Evolutionary conservation across 257 asterid species (phyloP), one percentile per base, ranked within the genome.

Genomic region (Paraleonurus japonicus): DNA sequence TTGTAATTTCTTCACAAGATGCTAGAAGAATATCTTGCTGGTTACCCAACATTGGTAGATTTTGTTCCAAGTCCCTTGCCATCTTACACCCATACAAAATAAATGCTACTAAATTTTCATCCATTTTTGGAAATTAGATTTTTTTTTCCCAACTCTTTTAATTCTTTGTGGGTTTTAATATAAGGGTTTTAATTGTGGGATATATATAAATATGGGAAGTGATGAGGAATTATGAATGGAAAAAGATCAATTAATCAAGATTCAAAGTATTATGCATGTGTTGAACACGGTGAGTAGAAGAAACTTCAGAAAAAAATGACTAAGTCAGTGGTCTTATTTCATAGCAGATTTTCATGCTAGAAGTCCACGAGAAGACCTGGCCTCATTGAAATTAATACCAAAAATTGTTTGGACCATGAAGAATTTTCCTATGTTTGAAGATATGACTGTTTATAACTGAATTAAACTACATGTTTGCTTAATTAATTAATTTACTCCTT

Each of bases 321-420:
- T 11, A 19, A 74, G 84, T 70, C 88, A 32, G 45, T n/a, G 76
- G 78, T 79, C 75, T 37, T 62, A 48, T 35, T 65, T 78, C 58
- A 5, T 74, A 23, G 71, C 11, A 30, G 63, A 24, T n/a, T 48
- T 69, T 75, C 80, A 66, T 26, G 61, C 68, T 76, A 20, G 37
- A 72, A 76, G 90, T 86, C 94, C 72, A 84, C 86, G 71, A 79
- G 78, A 85, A 81, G 97, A 87, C 92, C 20, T 35, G 70, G 89
- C 87, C 89, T 66, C 83, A 30, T 82, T 80, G 91, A 86, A 35
- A 33, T 33, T 7, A 83, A 84, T 3, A 43, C 1, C 43, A 67
- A 62, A 65, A 59, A 33, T 16, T 16, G 22, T 55, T 39, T 74
- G 81, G 87, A 79, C 86, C 75, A 45, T 58, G 24, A 82, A 64